Conservation (phyloP, 1,284 basidiomycete genomes). For the Calocybe gambosa region DNA sequence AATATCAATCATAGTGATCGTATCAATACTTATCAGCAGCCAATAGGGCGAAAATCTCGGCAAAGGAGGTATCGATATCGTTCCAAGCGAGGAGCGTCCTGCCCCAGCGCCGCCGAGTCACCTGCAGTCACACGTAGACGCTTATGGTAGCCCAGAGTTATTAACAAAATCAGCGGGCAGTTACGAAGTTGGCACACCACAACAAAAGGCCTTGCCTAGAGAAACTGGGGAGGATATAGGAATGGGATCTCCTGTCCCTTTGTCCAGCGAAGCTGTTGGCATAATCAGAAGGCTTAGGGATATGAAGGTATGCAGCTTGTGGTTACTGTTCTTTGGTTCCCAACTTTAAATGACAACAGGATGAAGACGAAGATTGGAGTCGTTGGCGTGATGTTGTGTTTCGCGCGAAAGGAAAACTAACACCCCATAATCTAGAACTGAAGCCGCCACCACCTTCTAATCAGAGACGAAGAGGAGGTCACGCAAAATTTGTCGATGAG, state of each 20-base stretch:
- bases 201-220: conserved; percentile 55
- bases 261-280: conserved; percentile 80
- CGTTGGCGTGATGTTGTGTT: conserved; percentile 84
- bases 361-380: conserved; percentile 90
- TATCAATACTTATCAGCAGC: conserved; percentile 3
- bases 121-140: conserved; percentile 31
- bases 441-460: conserved; percentile 54
- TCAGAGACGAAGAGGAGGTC: conserved; percentile 50
- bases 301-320: conserved; percentile 55
- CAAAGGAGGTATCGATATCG: conserved; percentile 76
- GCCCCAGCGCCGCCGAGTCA: conserved; percentile 62
- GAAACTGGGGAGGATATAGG: conserved; percentile 85
- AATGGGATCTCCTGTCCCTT: conserved; percentile 80
- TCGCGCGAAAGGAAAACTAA: conserved; percentile 57
- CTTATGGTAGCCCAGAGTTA: conserved; percentile 32
- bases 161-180: conserved; percentile 19
- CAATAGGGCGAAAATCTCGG: conserved; percentile 65
- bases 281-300: conserved; percentile 82
- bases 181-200: conserved; percentile 1
- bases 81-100: conserved; percentile 55
- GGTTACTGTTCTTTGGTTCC: not conserved
- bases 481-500: conserved; percentile 34
- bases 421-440: conserved; percentile 41
- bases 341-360: conserved; percentile 34
- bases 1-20: not conserved